Conservation (phyloP, 2,329 filamentous ascomycete genomes). For the Lizonia empirigonia region DNA sequence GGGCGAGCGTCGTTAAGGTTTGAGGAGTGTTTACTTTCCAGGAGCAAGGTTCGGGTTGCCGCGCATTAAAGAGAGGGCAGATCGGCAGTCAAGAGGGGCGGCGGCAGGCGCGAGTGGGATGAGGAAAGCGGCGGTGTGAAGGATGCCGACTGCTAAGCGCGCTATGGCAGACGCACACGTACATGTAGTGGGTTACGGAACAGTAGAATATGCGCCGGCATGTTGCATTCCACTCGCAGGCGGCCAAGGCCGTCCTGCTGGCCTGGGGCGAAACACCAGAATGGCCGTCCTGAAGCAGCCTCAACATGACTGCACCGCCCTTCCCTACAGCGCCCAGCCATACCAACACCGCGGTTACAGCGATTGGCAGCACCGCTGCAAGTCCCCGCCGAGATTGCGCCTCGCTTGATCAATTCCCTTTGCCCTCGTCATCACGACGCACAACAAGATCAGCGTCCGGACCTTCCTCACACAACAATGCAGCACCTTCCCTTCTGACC, state of each 20-base stretch:
- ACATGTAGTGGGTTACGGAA: conserved; percentile 13
- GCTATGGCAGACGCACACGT: conserved; percentile 18
- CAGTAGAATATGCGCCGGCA: conserved; percentile 1
- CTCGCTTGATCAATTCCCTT: conserved; percentile 4
- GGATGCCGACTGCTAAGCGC: conserved; percentile 16
- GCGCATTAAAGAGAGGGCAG: conserved; percentile 9
- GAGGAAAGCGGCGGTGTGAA: conserved; percentile 18
- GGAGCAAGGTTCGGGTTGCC: conserved; percentile 3
- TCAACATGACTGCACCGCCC: conserved; percentile 8
- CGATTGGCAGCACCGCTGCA: conserved; percentile 3
- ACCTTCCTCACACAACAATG: conserved; percentile 1
- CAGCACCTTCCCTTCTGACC: background rate
- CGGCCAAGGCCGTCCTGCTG: conserved; percentile 2
- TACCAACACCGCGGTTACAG: background rate
- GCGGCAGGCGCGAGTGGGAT: conserved; percentile 17
- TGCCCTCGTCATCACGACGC: conserved; percentile 6
- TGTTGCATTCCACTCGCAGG: conserved; percentile 12
- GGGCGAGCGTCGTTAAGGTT: conserved; percentile 21
- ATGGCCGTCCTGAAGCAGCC: background rate
- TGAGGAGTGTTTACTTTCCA: conserved; percentile 6
- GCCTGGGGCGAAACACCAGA: conserved; percentile 4
- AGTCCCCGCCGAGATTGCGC: conserved; percentile 13
- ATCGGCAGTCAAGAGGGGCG: conserved; percentile 10
- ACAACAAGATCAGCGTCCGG: conserved; percentile 8
- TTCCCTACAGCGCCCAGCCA: background rate